A percentile compares a stretch with the other conserved stretches of the same genome.
Conservation (phyloP, 768 basidiomycete species). For the Pleurotus tuoliensis region DNA sequence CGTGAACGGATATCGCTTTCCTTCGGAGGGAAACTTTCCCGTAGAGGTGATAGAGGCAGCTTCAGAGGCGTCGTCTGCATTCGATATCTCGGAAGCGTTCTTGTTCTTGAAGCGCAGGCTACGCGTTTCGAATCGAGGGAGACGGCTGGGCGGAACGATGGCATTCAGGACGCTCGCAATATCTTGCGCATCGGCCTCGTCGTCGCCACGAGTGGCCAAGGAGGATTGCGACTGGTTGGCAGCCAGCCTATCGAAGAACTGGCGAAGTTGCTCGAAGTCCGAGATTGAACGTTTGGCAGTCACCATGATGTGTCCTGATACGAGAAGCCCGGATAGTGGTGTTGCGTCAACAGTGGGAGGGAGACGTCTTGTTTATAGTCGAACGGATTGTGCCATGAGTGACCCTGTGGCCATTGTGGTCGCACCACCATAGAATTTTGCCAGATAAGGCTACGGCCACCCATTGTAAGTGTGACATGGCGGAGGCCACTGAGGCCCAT, state of each 20-base stretch:
- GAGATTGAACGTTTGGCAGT: slow-evolving; percentile 21
- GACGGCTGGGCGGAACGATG: slow-evolving; percentile 18
- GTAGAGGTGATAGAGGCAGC: slow-evolving; percentile 23
- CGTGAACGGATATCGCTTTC: slow-evolving; percentile 50
- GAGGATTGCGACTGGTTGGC: slow-evolving; percentile 32
- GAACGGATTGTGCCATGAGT: neutral
- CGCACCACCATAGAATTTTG: neutral
- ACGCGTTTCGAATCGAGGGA: slow-evolving; percentile 21
- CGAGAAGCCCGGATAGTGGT: neutral
- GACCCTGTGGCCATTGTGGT: neutral
- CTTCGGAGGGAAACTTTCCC: slow-evolving; percentile 37
- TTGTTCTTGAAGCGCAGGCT: neutral
- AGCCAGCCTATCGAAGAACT: slow-evolving; percentile 51
- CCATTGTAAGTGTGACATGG: too few species aligned
- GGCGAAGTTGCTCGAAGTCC: slow-evolving; percentile 52
- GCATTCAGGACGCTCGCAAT: slow-evolving; percentile 32
- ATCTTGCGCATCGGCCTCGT: slow-evolving; percentile 29
- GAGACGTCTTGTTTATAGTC: neutral
- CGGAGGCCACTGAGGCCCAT: too few species aligned
- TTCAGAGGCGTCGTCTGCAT: slow-evolving; percentile 16
- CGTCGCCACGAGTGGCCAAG: slow-evolving; percentile 18
- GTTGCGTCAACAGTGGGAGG: neutral
- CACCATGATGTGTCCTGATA: neutral
- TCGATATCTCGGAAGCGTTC: too few species aligned
- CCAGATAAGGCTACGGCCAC: too few species aligned